Percentiles rank a stretch among this genome's conserved stretches.
These are phyloP conservation scores for Aspergillus funiculosus DNA, from an alignment of 495 filamentous ascomycete genomes.

Conservation along the genomic window DNA sequence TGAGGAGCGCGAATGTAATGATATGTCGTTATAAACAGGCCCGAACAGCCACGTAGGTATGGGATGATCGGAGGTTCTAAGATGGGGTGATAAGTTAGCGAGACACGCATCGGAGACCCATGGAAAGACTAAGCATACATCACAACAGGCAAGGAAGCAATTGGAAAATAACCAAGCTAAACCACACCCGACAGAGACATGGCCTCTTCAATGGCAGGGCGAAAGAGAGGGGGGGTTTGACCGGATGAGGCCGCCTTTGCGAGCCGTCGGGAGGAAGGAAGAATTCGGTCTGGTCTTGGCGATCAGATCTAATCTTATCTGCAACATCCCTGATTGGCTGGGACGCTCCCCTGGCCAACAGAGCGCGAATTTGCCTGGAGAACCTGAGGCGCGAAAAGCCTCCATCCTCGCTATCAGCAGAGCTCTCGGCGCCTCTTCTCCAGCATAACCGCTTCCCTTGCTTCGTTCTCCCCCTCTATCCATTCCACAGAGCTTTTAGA, in stretches of 20 bases:
- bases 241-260: slow-evolving; percentile 10
- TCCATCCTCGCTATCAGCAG: slow-evolving; percentile 6
- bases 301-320: slow-evolving; percentile 47
- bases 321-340: slow-evolving; percentile 29
- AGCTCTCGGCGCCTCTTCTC: slow-evolving; percentile 4
- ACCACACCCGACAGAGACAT: slow-evolving; percentile 5
- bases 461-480: neutral
- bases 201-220: slow-evolving; percentile 12
- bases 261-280: slow-evolving; percentile 1
- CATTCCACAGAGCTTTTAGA: neutral
- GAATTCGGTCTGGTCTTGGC: slow-evolving; percentile 23
- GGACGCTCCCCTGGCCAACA: slow-evolving; percentile 5
- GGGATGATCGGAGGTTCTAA: slow-evolving; percentile 1
- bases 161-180: neutral
- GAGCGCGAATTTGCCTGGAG: slow-evolving; percentile 5
- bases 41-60: slow-evolving; percentile 10
- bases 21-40: neutral
- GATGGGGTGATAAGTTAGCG: slow-evolving; percentile 5
- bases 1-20: neutral
- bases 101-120: neutral
- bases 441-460: neutral
- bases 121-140: slow-evolving; percentile 2
- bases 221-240: neutral
- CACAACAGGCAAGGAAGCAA: neutral
- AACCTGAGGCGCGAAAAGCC: slow-evolving; percentile 10